These are phyloP conservation scores for Dactylellina sp. DNA, from an alignment of 2,329 filamentous ascomycete species.

Conservation along the genomic window DNA sequence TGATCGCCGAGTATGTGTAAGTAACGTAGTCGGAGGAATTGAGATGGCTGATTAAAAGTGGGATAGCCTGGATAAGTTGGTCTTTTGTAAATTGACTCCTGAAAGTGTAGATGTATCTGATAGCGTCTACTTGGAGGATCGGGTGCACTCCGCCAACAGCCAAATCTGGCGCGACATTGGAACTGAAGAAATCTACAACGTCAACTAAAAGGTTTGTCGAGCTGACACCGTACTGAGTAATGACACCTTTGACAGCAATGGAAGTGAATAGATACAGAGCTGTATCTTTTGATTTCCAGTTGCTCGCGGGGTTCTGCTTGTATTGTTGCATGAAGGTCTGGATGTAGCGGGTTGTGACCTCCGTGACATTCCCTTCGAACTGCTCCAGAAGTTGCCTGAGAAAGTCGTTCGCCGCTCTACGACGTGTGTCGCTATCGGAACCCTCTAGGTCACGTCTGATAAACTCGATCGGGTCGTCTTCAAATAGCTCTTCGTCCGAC, in stretches of 20 bases:
- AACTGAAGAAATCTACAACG: slow-evolving; percentile 94
- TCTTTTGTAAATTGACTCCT: slow-evolving; percentile 91
- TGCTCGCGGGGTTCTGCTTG: slow-evolving; percentile 73
- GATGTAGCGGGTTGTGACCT: slow-evolving; percentile 87
- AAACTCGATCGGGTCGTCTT: slow-evolving; percentile 98
- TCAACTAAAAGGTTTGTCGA: slow-evolving; percentile 88
- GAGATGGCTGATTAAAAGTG: slow-evolving; percentile 89
- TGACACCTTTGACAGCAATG: slow-evolving; percentile 92
- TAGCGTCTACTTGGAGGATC: slow-evolving; percentile 94
- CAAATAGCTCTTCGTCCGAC: slow-evolving; percentile 93
- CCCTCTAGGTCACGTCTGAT: slow-evolving; percentile 95
- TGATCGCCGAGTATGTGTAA: slow-evolving; percentile 96
- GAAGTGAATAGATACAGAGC: slow-evolving; percentile 97
- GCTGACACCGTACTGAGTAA: slow-evolving; percentile 83
- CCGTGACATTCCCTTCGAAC: slow-evolving; percentile 86
- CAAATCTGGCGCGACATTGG: slow-evolving; percentile 89
- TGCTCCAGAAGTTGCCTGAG: slow-evolving; percentile 87
- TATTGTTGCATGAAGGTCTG: slow-evolving; percentile 83
- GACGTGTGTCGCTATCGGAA: slow-evolving; percentile 91
- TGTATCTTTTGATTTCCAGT: slow-evolving; percentile 98
- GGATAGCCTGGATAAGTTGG: slow-evolving; percentile 90
- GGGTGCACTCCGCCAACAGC: slow-evolving; percentile 74
- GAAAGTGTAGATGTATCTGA: slow-evolving; percentile 98
- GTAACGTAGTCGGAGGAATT: slow-evolving; percentile 93
- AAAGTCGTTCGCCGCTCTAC: slow-evolving; percentile 94